These are phyloP conservation scores for Henckelia pumila DNA, from an alignment of 257 asterid species.

Conservation along the genomic window DNA sequence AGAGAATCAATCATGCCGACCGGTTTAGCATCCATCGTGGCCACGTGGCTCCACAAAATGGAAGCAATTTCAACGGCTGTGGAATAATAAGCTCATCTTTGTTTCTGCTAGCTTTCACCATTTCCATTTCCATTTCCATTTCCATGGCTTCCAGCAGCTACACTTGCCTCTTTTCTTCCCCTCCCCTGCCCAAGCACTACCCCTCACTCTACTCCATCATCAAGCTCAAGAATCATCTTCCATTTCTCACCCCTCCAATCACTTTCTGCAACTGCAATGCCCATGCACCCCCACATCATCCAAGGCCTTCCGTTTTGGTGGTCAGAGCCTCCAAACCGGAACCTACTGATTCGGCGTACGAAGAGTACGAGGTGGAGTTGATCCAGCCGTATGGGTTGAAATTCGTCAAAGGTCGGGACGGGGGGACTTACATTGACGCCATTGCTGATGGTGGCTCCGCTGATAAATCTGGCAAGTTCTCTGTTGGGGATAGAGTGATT, in stretches of 20 bases:
- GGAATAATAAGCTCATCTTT: no score
- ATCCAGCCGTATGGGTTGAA: conserved; percentile 74
- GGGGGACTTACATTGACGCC: conserved; percentile 93
- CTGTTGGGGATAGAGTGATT: conserved; percentile 84
- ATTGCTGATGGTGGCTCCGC: conserved; percentile 84
- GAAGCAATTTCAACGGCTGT: neutral
- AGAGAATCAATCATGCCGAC: no score
- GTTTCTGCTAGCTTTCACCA: no score
- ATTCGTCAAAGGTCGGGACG: conserved; percentile 85
- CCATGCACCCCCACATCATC: conserved; percentile 17
- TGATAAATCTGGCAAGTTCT: conserved; percentile 69
- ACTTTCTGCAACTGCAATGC: conserved; percentile 24
- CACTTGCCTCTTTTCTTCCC: conserved; percentile 54
- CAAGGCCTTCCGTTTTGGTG: conserved; percentile 25
- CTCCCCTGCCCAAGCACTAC: conserved; percentile 37
- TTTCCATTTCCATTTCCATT: neutral
- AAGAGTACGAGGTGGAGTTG: conserved; percentile 79
- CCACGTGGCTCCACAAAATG: neutral
- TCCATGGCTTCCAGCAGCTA: conserved; percentile 50
- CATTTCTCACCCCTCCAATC: conserved; percentile 25
- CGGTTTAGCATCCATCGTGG: no score
- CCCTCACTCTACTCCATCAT: conserved; percentile 37
- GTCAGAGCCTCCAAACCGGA: conserved; percentile 35
- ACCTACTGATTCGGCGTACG: conserved; percentile 35
- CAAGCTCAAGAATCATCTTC: conserved; percentile 36